Evolutionary conservation across 192 early-diverging fungal genomes (phyloP), one percentile per base, ranked within the genome.

Genomic region (Coemansia sp.): DNA sequence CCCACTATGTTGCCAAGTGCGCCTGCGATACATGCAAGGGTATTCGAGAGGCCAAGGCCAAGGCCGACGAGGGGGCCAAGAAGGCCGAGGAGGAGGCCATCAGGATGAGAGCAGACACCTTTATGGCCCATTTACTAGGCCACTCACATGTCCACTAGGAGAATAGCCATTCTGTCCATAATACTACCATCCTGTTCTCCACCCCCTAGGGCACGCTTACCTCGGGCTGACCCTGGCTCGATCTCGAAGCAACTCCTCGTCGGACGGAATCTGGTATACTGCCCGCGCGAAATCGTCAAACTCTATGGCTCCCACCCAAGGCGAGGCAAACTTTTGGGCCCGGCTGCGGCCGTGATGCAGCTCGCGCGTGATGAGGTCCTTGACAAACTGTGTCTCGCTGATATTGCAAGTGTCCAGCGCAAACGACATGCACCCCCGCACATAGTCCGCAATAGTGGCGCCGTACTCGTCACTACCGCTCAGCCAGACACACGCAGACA

Each of bases 301-400:
- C 37, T 72, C 69, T 0, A 72, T 64, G 10, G 62, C 61, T 7
- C 69, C 69, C 3, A 72, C 61, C 69, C 69, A 72, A 12, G 69
- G 58, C 39, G 69, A 72, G 10, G 69, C 53, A 49, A 46, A 48
- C 21, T 57, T 54, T 11, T 45, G 43, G n/a, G 57, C 42, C 38
- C 22, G 52, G 17, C 34, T 38, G 51, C 51, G 25, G 21, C 33
- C 44, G 34, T 58, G 54, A 5, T 26, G 56, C 34, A 64, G 47
- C 17, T 60, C 38, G 25, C 53, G 69, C 0, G 62, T 36, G 28
- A 49, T 60, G 21, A 72, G 57, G 19, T 65, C 62, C 1, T 47
- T 43, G 20, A 56, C 33, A 35, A 54, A 72, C 21, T 65, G 61
- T 13, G 32, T 42, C 22, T 72, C 69, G 41, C 33, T 42, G 14